These are phyloP conservation scores for Mucor ambiguus DNA, from an alignment of 371 early-diverging fungal species.

Conservation along the genomic window DNA sequence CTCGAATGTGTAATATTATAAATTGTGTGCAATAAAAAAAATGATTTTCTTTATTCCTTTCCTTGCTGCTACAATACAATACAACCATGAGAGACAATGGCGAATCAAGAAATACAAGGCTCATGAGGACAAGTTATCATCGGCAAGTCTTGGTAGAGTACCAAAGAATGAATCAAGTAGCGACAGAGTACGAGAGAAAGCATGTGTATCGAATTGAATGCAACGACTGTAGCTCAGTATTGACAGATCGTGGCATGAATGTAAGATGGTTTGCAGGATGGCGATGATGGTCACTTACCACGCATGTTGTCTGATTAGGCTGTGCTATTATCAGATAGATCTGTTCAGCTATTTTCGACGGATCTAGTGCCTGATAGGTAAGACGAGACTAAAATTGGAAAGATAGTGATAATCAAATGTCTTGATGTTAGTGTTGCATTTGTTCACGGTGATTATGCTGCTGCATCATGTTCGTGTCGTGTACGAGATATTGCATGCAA, in stretches of 20 bases:
- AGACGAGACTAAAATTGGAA: background rate
- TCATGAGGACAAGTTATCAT: slow-evolving; percentile 9
- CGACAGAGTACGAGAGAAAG: slow-evolving; percentile 36
- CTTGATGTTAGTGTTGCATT: slow-evolving; percentile 29
- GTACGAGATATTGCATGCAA: slow-evolving; percentile 45
- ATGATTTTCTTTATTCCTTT: background rate
- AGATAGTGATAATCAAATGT: background rate
- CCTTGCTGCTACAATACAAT: background rate
- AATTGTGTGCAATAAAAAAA: slow-evolving; percentile 1
- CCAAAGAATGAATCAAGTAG: slow-evolving; percentile 28
- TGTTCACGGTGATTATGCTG: slow-evolving; percentile 45
- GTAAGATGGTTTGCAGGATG: slow-evolving; percentile 14
- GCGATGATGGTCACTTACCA: background rate
- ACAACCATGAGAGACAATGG: background rate
- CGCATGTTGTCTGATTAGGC: slow-evolving; percentile 25
- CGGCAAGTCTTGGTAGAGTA: slow-evolving; percentile 31
- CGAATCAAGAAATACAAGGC: background rate
- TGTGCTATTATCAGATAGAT: slow-evolving; percentile 39
- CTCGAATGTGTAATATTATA: background rate
- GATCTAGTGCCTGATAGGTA: slow-evolving; percentile 47
- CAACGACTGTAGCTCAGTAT: slow-evolving; percentile 28
- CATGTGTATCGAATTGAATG: slow-evolving; percentile 46
- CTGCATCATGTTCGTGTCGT: slow-evolving; percentile 41
- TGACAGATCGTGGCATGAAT: slow-evolving; percentile 49
- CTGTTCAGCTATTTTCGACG: slow-evolving; percentile 40